Base-by-base conservation (phyloP, 495 filamentous ascomycete genomes). In the Lasiosphaeria miniovina region DNA sequence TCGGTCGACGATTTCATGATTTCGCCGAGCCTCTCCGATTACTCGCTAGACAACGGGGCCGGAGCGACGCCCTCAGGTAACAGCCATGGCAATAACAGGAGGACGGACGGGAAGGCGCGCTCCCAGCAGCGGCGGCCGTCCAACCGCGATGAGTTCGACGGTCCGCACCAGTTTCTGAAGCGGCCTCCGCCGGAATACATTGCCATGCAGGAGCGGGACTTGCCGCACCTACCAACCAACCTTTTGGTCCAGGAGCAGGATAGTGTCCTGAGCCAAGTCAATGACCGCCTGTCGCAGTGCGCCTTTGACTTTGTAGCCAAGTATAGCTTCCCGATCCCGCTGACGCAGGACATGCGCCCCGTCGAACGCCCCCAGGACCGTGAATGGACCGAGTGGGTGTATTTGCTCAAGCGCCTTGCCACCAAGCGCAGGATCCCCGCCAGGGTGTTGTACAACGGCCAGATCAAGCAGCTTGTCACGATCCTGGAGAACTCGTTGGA, bases 361-460 rank as follows among this genome's bases (percentile, higher is more conserved):
- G 90, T 95, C 61, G 86, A 87, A 68, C 78, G 86, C 45, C 88
- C 90, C 36, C 84, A 86, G 65, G 90, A 95, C 73, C 82, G 90
- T 60, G 90, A 93, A 73, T 95, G 90, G 90, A 92, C 89, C 63
- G 90, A 95, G 70, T 95, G 90, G 90, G 90, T 92, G 36, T 90
- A 91, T 74, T 83, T 95, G 57, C 79, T 95, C 59, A 93, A 93
- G 75, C 82, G 90, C 41, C 79, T 95, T 59, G 90, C 90, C 38
- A 93, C 90, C 38, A 92, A 93, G 74, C 81, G 90, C 34, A 84
- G 90, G 49, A 93, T 95, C 63, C 90, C 90, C 15, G 86, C 90
- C 17, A 79, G 89, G 54, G 87, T 92, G 11, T 76, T 95, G 40
- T 92, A 95, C 75, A 90, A 93, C 71, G 87, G 89, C 61, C 90